A percentile compares a stretch with the other conserved stretches of the same genome.
These are phyloP conservation scores for Ophiostoma montium DNA, from an alignment of 2,329 filamentous ascomycete genomes.

Conservation along the genomic window DNA sequence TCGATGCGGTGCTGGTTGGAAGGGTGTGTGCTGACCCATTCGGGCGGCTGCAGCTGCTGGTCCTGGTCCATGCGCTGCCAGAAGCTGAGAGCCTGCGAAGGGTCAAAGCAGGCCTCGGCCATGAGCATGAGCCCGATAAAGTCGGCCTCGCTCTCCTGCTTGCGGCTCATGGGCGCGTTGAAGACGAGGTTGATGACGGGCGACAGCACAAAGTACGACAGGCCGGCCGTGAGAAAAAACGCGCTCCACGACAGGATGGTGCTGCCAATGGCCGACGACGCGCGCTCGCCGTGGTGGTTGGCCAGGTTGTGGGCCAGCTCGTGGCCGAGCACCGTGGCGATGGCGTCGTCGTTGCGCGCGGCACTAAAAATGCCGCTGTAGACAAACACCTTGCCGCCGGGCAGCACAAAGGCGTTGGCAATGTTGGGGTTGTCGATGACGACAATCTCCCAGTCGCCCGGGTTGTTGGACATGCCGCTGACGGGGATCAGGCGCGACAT, in stretches of 20 bases:
- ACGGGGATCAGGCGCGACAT: conserved; percentile 53
- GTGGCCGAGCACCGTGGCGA: conserved; percentile 65
- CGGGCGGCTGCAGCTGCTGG: conserved; percentile 39
- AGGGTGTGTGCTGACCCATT: conserved; percentile 66
- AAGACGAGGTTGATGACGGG: conserved; percentile 50
- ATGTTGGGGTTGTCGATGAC: conserved; percentile 56
- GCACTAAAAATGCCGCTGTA: conserved; percentile 59
- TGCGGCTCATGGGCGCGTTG: conserved; percentile 50
- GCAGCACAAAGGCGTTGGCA: conserved; percentile 64
- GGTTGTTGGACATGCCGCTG: conserved; percentile 40
- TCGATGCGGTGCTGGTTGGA: conserved; percentile 51
- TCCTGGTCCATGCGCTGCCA: conserved; percentile 51
- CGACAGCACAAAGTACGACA: conserved; percentile 27
- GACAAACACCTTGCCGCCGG: conserved; percentile 69
- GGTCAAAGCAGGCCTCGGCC: conserved; percentile 66
- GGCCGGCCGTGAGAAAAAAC: conserved; percentile 32
- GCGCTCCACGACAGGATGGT: conserved; percentile 36
- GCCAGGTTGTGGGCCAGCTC: conserved; percentile 69
- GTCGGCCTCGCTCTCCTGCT: conserved; percentile 65
- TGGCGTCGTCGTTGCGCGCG: conserved; percentile 49
- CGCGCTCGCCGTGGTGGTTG: conserved; percentile 50
- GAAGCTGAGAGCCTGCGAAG: conserved; percentile 49
- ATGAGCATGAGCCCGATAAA: conserved; percentile 75
- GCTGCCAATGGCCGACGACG: conserved; percentile 37
- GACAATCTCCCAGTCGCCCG: conserved; percentile 50